Percentiles rank a stretch among this genome's conserved stretches.
Conservation (phyloP, 192 early-diverging fungal genomes). For the Phycomyces blakesleeanus region DNA sequence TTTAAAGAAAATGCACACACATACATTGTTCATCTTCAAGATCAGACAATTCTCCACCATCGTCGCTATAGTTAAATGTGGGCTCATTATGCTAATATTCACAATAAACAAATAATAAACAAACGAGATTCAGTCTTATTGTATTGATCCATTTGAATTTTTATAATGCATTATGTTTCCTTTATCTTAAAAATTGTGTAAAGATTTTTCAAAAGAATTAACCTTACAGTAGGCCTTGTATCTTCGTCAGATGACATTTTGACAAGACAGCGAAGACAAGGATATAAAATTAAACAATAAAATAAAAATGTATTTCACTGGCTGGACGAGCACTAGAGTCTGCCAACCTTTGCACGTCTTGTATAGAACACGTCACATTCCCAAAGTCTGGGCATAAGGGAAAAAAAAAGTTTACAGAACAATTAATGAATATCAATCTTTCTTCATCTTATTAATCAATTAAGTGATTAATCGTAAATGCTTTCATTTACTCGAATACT, state of each 20-base stretch:
- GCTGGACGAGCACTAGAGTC: no score
- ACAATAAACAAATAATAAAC: background rate
- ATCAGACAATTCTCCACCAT: slow-evolving; percentile 32
- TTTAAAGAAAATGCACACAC: background rate
- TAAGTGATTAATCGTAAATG: no score
- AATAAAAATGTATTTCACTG: no score
- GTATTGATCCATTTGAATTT: background rate
- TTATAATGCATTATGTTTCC: background rate
- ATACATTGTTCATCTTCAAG: slow-evolving; percentile 34
- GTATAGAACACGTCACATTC: no score
- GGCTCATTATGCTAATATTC: slow-evolving; percentile 8
- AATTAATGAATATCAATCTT: no score
- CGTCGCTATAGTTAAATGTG: slow-evolving; percentile 13
- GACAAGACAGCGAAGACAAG: background rate
- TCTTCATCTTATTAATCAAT: no score
- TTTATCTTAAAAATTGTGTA: no score
- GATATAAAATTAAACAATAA: no score
- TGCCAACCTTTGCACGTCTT: no score
- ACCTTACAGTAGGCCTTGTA: background rate
- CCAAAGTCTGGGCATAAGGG: no score
- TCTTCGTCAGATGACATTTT: background rate
- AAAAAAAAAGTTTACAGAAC: no score
- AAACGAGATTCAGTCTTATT: background rate
- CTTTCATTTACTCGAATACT: no score
- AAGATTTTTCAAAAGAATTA: background rate